Conservation (phyloP, 768 basidiomycete genomes). For the Pleurotus pulmonarius region DNA sequence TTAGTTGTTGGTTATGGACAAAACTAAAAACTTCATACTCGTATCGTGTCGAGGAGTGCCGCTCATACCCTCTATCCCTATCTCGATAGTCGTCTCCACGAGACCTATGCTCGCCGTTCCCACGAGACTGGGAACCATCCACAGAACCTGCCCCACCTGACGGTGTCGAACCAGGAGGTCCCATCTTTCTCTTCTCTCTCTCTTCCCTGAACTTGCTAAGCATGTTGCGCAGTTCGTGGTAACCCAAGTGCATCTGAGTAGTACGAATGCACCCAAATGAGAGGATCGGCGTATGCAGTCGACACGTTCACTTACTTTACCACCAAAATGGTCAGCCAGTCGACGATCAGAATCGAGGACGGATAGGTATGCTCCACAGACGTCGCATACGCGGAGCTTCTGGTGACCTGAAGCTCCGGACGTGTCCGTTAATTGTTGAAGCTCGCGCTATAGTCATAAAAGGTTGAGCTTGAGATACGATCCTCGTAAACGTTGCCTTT, state of each 20-base stretch:
- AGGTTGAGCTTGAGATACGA: neutral
- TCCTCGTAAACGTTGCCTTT: slow-evolving; percentile 13
- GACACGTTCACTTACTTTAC: slow-evolving; percentile 68
- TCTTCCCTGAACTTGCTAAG: slow-evolving; percentile 88
- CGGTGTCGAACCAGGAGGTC: slow-evolving; percentile 40
- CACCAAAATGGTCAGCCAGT: slow-evolving; percentile 98
- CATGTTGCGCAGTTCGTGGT: slow-evolving; percentile 96
- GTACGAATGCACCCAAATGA: slow-evolving; percentile 16
- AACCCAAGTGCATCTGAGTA: slow-evolving; percentile 93
- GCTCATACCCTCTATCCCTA: slow-evolving; percentile 66
- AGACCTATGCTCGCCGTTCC: slow-evolving; percentile 34
- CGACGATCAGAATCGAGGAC: slow-evolving; percentile 98
- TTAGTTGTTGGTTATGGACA: slow-evolving; percentile 22
- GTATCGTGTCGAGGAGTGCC: slow-evolving; percentile 66
- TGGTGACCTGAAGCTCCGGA: slow-evolving; percentile 99
- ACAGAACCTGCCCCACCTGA: slow-evolving; percentile 26
- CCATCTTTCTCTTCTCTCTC: slow-evolving; percentile 74
- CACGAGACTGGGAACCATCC: slow-evolving; percentile 35
- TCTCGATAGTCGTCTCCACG: slow-evolving; percentile 64
- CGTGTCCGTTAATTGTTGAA: slow-evolving; percentile 95
- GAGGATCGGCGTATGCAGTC: neutral
- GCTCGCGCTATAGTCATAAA: slow-evolving; percentile 59
- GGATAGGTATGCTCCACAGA: slow-evolving; percentile 98
- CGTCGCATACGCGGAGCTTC: slow-evolving; percentile 99
- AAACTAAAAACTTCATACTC: slow-evolving; percentile 47